Evolutionary conservation across 2,329 filamentous ascomycete species (phyloP).

Genomic region (Talaromyces sp.): DNA sequence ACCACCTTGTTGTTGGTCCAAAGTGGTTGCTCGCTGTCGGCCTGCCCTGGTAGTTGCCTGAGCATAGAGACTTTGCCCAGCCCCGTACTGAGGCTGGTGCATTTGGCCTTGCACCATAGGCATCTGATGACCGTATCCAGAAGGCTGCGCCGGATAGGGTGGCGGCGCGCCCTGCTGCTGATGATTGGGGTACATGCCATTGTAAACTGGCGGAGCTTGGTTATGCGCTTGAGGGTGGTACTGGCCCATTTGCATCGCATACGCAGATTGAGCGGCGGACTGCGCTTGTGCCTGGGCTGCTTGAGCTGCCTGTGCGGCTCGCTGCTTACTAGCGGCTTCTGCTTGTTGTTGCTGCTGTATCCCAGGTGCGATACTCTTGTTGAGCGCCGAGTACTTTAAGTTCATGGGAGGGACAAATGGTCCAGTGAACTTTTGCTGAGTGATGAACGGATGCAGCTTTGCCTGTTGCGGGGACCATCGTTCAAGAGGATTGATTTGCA

Average conservation of each 20-base stretch:
- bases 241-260: conserved; percentile 57
- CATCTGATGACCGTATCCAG: conserved; percentile 67
- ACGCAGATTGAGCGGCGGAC: conserved; percentile 61
- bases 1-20: conserved; percentile 90
- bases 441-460: conserved; percentile 96
- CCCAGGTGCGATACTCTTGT: conserved; percentile 82
- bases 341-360: conserved; percentile 95
- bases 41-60: conserved; percentile 72
- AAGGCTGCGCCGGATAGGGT: conserved; percentile 68
- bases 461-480: conserved; percentile 97
- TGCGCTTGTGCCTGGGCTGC: conserved; percentile 53
- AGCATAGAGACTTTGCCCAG: conserved; percentile 67
- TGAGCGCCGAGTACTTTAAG: conserved; percentile 76
- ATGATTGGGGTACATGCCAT: conserved; percentile 64
- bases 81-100: conserved; percentile 58
- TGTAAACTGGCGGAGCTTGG: conserved; percentile 64
- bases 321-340: conserved; percentile 87
- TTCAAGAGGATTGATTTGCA: conserved; percentile 93
- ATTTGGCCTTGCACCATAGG: conserved; percentile 63
- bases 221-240: conserved; percentile 45
- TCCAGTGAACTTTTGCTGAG: conserved; percentile 92
- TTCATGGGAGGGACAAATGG: conserved; percentile 98
- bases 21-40: conserved; percentile 86
- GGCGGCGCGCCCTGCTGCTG: conserved; percentile 64
- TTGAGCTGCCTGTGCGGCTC: conserved; percentile 57